Percentiles rank a stretch among this genome's conserved stretches.
Conservation (phyloP, 495 filamentous ascomycete genomes). For the Aspergillus carlsbadensis region DNA sequence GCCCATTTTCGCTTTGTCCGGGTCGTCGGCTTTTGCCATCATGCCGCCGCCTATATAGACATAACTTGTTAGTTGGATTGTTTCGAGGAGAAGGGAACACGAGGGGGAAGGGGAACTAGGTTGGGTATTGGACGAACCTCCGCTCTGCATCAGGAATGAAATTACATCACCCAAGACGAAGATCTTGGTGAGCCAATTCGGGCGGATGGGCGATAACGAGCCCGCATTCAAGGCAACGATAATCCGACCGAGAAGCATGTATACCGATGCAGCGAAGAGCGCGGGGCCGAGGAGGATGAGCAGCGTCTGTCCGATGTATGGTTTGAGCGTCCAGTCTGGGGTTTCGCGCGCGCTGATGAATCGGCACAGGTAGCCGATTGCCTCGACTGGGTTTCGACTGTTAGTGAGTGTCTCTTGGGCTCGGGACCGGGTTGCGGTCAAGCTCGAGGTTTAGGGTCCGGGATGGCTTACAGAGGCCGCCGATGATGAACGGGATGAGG, state of each 20-base stretch:
- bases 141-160: constrained; percentile 26
- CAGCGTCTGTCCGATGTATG: constrained; percentile 33
- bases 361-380: constrained; percentile 52
- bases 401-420: too few species aligned
- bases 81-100: too few species aligned
- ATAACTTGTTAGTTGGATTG: too few species aligned
- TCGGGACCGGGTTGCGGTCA: too few species aligned
- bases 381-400: constrained; percentile 53
- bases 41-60: constrained; percentile 2
- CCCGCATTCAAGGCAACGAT: constrained; percentile 45
- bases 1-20: constrained; percentile 18
- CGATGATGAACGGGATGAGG: constrained; percentile 59
- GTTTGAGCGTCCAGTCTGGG: constrained; percentile 22
- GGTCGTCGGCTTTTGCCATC: neutral
- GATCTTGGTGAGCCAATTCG: constrained; percentile 25
- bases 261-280: constrained; percentile 52
- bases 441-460: too few species aligned
- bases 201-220: constrained; percentile 15
- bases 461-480: constrained; percentile 49
- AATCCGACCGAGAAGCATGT: constrained; percentile 54
- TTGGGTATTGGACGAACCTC: constrained; percentile 12
- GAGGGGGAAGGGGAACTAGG: too few species aligned
- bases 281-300: constrained; percentile 32
- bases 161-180: constrained; percentile 32
- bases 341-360: constrained; percentile 27